Evolutionary conservation across 768 basidiomycete genomes (phyloP).

Genomic region (Naganishia randhawae): DNA sequence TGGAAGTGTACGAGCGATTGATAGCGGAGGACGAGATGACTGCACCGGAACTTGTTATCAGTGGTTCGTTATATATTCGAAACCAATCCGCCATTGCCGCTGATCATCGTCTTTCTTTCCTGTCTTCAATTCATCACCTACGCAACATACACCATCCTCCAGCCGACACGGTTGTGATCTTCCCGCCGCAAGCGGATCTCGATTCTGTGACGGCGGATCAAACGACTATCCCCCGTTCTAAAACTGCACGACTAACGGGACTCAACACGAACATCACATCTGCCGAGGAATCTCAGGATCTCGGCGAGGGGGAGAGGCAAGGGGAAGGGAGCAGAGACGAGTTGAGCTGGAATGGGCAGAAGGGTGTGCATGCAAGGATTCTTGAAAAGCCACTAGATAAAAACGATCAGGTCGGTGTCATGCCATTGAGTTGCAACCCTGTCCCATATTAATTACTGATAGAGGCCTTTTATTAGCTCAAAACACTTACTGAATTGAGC

Average conservation of each 20-base stretch:
- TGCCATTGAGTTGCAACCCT: neutral
- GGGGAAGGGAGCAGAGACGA: constrained; percentile 13
- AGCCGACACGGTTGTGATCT: constrained; percentile 96
- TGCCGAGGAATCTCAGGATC: constrained; percentile 5
- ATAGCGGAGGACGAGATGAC: constrained; percentile 59
- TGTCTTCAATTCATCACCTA: neutral
- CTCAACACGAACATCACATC: constrained; percentile 22
- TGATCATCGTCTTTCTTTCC: neutral
- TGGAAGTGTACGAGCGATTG: constrained; percentile 82
- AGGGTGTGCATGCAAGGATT: constrained; percentile 61
- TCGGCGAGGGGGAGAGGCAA: constrained; percentile 2
- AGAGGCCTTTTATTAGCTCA: constrained; percentile 55
- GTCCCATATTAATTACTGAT: neutral
- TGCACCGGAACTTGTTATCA: constrained; percentile 74
- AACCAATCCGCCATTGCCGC: neutral
- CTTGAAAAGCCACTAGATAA: constrained; percentile 82
- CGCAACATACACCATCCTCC: neutral
- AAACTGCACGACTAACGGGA: neutral
- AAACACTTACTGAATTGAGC: constrained; percentile 83
- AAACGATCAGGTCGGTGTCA: constrained; percentile 56
- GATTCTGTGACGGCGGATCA: constrained; percentile 34
- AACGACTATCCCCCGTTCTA: constrained; percentile 37
- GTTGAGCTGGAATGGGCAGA: constrained; percentile 28
- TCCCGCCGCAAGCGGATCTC: constrained; percentile 55
- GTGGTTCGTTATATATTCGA: constrained; percentile 54